Evolutionary conservation across 176 grass and related monocot genomes (phyloP).

Genomic region (Tillandsia leiboldiana): DNA sequence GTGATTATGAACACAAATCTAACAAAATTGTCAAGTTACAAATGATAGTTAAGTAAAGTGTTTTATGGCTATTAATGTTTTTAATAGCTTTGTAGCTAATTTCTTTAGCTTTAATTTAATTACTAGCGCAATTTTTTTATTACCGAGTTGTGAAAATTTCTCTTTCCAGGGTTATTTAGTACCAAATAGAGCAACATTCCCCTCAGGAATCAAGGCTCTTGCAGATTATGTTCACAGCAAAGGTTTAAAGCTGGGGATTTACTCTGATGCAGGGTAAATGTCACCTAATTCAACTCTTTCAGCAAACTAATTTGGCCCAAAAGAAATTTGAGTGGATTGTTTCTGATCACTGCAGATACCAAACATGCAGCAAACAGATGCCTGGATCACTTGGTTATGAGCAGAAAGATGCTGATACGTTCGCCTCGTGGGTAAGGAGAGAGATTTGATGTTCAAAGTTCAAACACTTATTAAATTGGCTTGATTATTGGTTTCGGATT

Average conservation of each 20-base stretch:
- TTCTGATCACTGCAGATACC: conserved; percentile 21
- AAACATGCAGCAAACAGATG: conserved; percentile 62
- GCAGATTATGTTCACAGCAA: conserved; percentile 82
- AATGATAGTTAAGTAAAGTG: too few relatives aligned
- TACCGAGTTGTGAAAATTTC: too few relatives aligned
- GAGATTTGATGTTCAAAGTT: neutral
- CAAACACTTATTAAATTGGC: neutral
- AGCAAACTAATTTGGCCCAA: too few relatives aligned
- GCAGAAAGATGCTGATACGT: conserved; percentile 65
- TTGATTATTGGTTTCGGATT: conserved; percentile 1
- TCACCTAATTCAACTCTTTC: neutral
- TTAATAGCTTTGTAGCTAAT: too few relatives aligned
- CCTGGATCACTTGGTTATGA: conserved; percentile 73
- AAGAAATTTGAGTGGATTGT: too few relatives aligned
- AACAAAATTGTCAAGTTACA: neutral
- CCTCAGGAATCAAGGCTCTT: conserved; percentile 67
- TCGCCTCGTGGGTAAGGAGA: conserved; percentile 70
- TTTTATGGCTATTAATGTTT: too few relatives aligned
- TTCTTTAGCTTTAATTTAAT: too few relatives aligned
- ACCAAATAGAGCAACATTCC: conserved; percentile 52
- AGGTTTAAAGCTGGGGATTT: conserved; percentile 88
- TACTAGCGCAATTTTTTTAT: too few relatives aligned
- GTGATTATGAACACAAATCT: neutral
- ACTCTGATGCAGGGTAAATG: conserved; percentile 81
- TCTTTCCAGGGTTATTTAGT: conserved; percentile 45